phyloP scores from a whole-genome alignment of 176 grass and related monocot genomes.

The Aechmea fasciata region DNA sequence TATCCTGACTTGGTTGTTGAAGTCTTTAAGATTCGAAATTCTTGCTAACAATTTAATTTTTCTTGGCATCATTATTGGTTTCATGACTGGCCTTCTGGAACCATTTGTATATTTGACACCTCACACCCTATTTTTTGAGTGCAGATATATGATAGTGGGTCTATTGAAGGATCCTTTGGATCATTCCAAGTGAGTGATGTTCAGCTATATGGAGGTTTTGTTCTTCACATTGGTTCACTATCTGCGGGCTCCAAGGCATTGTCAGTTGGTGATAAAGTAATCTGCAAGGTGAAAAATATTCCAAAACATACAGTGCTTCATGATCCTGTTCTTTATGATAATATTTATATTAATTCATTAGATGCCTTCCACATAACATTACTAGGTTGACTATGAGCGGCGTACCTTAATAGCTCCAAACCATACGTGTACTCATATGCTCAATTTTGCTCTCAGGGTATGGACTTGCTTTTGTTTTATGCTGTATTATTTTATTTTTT shows the following conservation, averaged over 20 bases:
- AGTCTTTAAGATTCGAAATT: no score
- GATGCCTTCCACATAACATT: slow-evolving; percentile 12
- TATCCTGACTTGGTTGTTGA: no score
- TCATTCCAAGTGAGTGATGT: slow-evolving; percentile 76
- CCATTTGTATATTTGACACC: background rate
- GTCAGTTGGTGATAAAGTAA: slow-evolving; percentile 55
- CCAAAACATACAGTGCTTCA: background rate
- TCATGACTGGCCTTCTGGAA: background rate
- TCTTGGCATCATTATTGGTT: background rate
- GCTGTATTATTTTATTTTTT: slow-evolving; percentile 6
- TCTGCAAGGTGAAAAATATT: slow-evolving; percentile 51
- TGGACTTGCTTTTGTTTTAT: slow-evolving; percentile 21
- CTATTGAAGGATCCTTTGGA: slow-evolving; percentile 75
- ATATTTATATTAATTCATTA: background rate
- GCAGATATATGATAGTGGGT: slow-evolving; percentile 83
- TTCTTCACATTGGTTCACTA: slow-evolving; percentile 78
- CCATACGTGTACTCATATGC: slow-evolving; percentile 97
- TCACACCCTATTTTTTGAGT: slow-evolving; percentile 11
- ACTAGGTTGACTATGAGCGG: slow-evolving; percentile 75
- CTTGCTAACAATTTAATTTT: no score
- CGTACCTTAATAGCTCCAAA: slow-evolving; percentile 83
- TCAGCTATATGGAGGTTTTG: slow-evolving; percentile 83
- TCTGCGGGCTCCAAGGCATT: slow-evolving; percentile 36
- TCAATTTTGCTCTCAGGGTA: slow-evolving; percentile 95
- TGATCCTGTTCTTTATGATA: background rate